phyloP scores from a whole-genome alignment of 768 basidiomycete species.

The Mycena vitilis region DNA sequence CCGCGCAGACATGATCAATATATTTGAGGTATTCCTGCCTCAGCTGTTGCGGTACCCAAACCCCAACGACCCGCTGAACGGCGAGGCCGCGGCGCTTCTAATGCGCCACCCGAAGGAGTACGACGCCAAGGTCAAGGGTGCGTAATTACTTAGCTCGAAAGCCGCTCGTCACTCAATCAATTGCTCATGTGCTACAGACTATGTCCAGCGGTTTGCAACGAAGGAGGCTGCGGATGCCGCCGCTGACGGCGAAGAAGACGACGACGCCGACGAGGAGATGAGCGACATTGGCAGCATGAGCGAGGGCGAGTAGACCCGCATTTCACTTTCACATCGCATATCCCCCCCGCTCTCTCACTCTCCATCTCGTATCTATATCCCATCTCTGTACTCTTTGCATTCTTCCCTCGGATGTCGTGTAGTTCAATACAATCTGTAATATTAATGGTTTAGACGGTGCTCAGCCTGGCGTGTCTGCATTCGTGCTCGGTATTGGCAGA shows the following conservation, averaged over 20 bases:
- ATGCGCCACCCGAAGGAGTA: constrained; percentile 99
- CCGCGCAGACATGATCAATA: constrained; percentile 94
- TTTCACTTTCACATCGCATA: constrained; percentile 25
- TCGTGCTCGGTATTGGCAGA: constrained; percentile 50
- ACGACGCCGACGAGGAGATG: constrained; percentile 86
- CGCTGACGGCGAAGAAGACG: constrained; percentile 67
- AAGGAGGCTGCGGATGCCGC: constrained; percentile 89
- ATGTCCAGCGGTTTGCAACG: constrained; percentile 94
- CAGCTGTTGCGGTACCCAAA: constrained; percentile 98
- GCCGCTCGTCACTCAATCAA: constrained; percentile 1
- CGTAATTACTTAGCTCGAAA: constrained; percentile 32
- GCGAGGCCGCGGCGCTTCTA: constrained; percentile 95
- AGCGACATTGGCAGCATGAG: constrained; percentile 88
- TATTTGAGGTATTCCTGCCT: constrained; percentile 98
- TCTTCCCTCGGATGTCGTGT: constrained; percentile 31
- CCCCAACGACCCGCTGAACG: constrained; percentile 97
- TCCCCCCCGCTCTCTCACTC: constrained; percentile 13
- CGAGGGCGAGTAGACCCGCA: constrained; percentile 64
- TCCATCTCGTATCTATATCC: constrained; percentile 25
- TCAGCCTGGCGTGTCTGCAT: constrained; percentile 26
- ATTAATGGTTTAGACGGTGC: constrained; percentile 35
- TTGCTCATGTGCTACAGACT: constrained; percentile 66
- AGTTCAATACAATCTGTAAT: constrained; percentile 37
- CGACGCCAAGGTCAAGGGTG: constrained; percentile 93
- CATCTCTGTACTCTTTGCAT: constrained; percentile 37